These are phyloP conservation scores for Aspergillus viridinutans DNA, from an alignment of 2,329 filamentous ascomycete species.

Conservation along the genomic window DNA sequence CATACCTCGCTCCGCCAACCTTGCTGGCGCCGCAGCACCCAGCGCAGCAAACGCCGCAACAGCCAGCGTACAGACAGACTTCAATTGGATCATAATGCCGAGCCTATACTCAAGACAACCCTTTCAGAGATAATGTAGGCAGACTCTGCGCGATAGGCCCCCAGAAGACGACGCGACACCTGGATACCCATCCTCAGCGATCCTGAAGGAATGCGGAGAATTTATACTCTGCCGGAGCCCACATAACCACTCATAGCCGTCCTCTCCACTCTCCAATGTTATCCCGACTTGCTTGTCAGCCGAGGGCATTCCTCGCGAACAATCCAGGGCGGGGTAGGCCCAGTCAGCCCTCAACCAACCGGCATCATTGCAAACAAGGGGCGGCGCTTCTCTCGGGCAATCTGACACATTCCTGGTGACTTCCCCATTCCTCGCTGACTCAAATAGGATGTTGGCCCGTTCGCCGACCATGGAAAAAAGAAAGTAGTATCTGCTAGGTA, in stretches of 20 bases:
- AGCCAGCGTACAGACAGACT: conserved; percentile 1
- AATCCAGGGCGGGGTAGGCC: background rate
- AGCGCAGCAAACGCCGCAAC: conserved; percentile 11
- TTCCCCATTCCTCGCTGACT: background rate
- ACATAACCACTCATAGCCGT: background rate
- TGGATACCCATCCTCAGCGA: background rate
- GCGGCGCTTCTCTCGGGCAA: background rate
- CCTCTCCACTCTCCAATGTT: background rate
- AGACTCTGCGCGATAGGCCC: background rate
- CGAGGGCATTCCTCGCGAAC: background rate
- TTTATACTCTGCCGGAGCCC: background rate
- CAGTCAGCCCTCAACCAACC: background rate
- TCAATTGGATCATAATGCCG: background rate
- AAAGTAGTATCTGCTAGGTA: background rate
- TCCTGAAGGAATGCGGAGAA: background rate
- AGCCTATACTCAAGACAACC: background rate
- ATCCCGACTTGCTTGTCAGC: background rate
- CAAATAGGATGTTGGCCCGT: background rate
- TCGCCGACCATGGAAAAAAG: background rate
- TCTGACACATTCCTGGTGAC: background rate
- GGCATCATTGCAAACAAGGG: background rate
- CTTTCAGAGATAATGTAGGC: background rate
- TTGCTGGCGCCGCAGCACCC: conserved; percentile 18
- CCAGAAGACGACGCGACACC: background rate
- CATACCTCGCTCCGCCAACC: conserved; percentile 3